Conservation (phyloP, 2,329 filamentous ascomycete genomes). For the Chaetomiaceae sp. region DNA sequence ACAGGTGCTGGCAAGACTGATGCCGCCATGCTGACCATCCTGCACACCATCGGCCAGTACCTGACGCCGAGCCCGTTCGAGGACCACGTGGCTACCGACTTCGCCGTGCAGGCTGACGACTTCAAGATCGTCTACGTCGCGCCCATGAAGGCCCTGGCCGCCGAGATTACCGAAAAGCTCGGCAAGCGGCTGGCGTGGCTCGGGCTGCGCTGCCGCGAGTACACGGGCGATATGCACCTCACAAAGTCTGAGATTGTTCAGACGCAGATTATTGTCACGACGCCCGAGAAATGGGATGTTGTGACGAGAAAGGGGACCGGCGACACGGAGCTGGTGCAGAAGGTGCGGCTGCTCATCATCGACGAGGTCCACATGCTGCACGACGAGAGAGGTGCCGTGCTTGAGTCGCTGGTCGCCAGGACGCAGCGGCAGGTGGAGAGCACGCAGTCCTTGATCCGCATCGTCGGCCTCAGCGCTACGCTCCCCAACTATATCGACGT, state of each 20-base stretch:
- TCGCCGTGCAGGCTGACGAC: conserved; percentile 75
- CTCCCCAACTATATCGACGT: conserved; percentile 96
- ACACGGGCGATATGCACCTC: conserved; percentile 98
- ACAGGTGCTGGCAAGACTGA: conserved; percentile 99
- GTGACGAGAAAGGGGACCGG: conserved; percentile 95
- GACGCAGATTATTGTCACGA: conserved; percentile 97
- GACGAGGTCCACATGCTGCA: conserved; percentile 99
- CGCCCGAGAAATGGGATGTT: conserved; percentile 98
- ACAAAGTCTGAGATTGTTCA: conserved; percentile 94
- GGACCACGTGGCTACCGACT: conserved; percentile 66
- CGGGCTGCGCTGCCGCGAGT: conserved; percentile 83
- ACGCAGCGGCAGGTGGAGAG: conserved; percentile 97
- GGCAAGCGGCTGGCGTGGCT: conserved; percentile 91
- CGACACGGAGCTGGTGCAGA: conserved; percentile 95
- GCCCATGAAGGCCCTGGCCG: conserved; percentile 96
- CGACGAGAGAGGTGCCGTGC: conserved; percentile 90
- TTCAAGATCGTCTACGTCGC: conserved; percentile 99
- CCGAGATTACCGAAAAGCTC: conserved; percentile 92
- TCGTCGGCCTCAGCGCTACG: conserved; percentile 91
- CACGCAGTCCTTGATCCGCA: conserved; percentile 93
- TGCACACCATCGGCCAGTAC: conserved; percentile 87
- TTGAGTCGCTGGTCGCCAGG: conserved; percentile 91
- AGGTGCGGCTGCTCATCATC: conserved; percentile 91
- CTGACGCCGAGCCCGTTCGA: conserved; percentile 74
- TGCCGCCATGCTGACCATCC: conserved; percentile 91